Evolutionary conservation across 2,329 filamentous ascomycete genomes (phyloP), one percentile per base, ranked within the genome.

Genomic region (Aspergillus fructus): DNA sequence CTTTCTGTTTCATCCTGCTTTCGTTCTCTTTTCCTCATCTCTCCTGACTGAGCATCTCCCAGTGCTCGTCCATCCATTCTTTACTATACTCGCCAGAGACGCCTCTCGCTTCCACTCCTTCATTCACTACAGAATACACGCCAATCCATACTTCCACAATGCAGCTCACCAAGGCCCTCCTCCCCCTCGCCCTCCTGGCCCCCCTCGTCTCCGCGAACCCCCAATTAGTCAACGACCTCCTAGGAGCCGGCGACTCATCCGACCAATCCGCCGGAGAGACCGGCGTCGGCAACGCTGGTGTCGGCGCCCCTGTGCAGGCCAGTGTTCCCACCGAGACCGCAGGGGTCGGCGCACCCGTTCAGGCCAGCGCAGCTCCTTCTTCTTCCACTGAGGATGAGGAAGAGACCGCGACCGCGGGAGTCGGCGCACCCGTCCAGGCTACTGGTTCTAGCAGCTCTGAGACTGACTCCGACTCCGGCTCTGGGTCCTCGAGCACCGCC

Each of bases 261-360:
- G 54, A 53, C 17, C 47, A 52, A 11, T 49, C 54, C 13, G 39
- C 60, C 43, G 55, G 37, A 8, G 34, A 58, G 9, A 64, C 62
- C 24, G 60, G 50, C 9, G 56, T 11, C 8, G 8, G 27, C 27
- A 30, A 30, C 8, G 27, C 27, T 30, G 27, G 27, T 11, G 27
- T 30, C 27, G 27, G 27, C 9, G 27, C 27, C 27, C 27, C 27
- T 30, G 27, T 30, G 27, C 27, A 30, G 27, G 27, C 27, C 8
- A 30, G 27, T 30, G 27, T 30, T 9, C 27, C 27, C 27, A 30
- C 27, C 8, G 27, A 30, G 27, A 30, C 27, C 27, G 27, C 27
- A 30, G 27, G 27, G 8, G 27, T 30, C 27, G 27, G 27, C 27
- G 27, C 27, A 11, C 27, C 27, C 27, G 27, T 30, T 4, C 27